Conservation (phyloP, 2,329 filamentous ascomycete species). For the Hypoxylon rubiginosum region DNA sequence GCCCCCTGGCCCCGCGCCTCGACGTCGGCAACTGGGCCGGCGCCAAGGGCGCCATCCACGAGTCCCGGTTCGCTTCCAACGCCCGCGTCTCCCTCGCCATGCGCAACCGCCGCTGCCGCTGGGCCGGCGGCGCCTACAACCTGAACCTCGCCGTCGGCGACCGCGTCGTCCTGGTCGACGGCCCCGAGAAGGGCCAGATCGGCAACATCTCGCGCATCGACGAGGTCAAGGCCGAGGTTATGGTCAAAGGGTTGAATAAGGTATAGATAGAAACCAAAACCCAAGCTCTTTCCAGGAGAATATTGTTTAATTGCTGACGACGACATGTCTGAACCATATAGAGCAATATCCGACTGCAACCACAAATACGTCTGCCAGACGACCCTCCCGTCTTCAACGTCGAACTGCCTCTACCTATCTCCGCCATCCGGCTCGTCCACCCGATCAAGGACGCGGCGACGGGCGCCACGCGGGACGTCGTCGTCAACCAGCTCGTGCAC, state of each 20-base stretch:
- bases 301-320: neutral
- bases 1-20: constrained; percentile 81
- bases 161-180: constrained; percentile 84
- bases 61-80: constrained; percentile 48
- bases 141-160: constrained; percentile 78
- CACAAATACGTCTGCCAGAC: constrained; percentile 55
- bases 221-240: constrained; percentile 67
- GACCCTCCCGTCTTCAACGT: constrained; percentile 60
- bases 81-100: constrained; percentile 49
- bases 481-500: constrained; percentile 79
- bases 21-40: constrained; percentile 73
- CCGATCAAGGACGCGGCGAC: constrained; percentile 76
- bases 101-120: constrained; percentile 57
- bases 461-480: constrained; percentile 76
- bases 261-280: constrained; percentile 60
- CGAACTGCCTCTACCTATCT: constrained; percentile 73
- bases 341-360: constrained; percentile 57
- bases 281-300: neutral
- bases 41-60: constrained; percentile 70
- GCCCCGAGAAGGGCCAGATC: constrained; percentile 86
- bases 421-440: constrained; percentile 84
- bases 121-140: constrained; percentile 68
- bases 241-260: constrained; percentile 73
- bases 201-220: constrained; percentile 75
- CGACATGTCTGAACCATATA: constrained; percentile 43